Percentiles rank a stretch among this genome's conserved stretches.
Conservation (phyloP, 768 basidiomycete species). For the Dentipellis sp. region DNA sequence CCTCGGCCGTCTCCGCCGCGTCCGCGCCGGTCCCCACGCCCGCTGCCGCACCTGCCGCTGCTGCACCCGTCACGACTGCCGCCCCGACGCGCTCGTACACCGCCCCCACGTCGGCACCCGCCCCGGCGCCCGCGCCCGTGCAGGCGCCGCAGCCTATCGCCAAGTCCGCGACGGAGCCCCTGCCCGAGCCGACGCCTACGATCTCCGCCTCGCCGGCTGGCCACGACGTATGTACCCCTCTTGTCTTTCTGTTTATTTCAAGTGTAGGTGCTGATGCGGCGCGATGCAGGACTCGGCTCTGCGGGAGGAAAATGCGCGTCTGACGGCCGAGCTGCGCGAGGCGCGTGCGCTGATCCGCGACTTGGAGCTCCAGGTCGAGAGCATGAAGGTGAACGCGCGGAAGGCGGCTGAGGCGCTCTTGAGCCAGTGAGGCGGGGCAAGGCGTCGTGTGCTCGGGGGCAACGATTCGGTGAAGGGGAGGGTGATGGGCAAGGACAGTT, state of each 20-base stretch:
- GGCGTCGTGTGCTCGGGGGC: too few species aligned
- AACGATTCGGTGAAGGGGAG: too few species aligned
- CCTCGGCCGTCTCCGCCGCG: slow-evolving; percentile 20
- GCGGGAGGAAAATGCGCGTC: slow-evolving; percentile 49
- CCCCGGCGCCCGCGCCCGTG: slow-evolving; percentile 21
- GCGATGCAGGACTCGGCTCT: slow-evolving; percentile 19
- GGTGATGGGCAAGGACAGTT: too few species aligned
- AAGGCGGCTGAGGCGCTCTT: slow-evolving; percentile 62
- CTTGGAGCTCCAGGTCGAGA: slow-evolving; percentile 76
- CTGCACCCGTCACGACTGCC: slow-evolving; percentile 7
- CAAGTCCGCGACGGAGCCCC: slow-evolving; percentile 6
- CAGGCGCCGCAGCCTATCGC: slow-evolving; percentile 20
- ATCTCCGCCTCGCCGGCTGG: slow-evolving; percentile 10
- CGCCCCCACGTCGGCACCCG: slow-evolving; percentile 21
- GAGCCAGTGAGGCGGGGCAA: slow-evolving; percentile 11
- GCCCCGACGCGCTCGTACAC: slow-evolving; percentile 26
- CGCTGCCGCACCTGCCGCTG: slow-evolving; percentile 15
- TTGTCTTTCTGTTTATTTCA: not conserved
- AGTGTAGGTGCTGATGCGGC: not conserved
- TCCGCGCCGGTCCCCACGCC: slow-evolving; percentile 20
- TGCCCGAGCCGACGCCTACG: slow-evolving; percentile 5
- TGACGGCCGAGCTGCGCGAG: slow-evolving; percentile 64
- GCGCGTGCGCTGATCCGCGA: slow-evolving; percentile 76
- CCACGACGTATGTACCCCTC: slow-evolving; percentile 23
- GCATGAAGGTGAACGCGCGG: slow-evolving; percentile 62